A percentile compares a stretch with the other conserved stretches of the same genome.
phyloP scores from a whole-genome alignment of 1,284 basidiomycete genomes.

The Violaceomyces palustris region DNA sequence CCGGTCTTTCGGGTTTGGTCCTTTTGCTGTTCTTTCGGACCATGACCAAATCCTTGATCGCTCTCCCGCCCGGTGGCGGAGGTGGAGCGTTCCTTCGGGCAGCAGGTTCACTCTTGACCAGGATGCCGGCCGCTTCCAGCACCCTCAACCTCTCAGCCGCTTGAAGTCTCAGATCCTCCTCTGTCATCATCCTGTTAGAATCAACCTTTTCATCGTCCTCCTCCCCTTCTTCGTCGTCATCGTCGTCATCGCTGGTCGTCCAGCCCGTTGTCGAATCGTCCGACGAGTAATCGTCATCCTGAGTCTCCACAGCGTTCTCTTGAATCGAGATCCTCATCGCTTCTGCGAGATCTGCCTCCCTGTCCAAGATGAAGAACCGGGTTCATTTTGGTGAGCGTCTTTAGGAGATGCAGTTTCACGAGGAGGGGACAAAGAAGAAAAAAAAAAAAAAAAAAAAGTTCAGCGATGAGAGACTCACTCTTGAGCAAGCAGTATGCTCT shows the following conservation, averaged over 20 bases:
- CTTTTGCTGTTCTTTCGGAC: conserved; percentile 7
- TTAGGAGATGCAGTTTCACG: too few relatives aligned
- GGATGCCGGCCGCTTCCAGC: conserved; percentile 78
- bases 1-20: conserved; percentile 26
- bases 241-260: conserved; percentile 58
- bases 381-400: too few relatives aligned
- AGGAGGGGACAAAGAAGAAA: too few relatives aligned
- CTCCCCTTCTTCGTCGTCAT: conserved; percentile 51
- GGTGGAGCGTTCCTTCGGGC: conserved; percentile 7
- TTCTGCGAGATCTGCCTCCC: too few relatives aligned
- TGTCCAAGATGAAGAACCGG: too few relatives aligned
- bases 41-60: conserved; percentile 23
- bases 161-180: conserved; percentile 61
- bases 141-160: conserved; percentile 74
- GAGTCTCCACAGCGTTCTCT: conserved; percentile 45
- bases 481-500: too few relatives aligned
- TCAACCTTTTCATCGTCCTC: conserved; percentile 24
- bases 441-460: too few relatives aligned
- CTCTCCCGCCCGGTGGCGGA: conserved; percentile 20
- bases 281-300: conserved; percentile 48
- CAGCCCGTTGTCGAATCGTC: conserved; percentile 53
- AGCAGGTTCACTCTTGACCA: conserved; percentile 59
- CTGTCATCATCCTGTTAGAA: conserved; percentile 58
- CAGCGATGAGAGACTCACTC: too few relatives aligned
- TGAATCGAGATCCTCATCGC: too few relatives aligned